phyloP scores from a whole-genome alignment of 768 basidiomycete genomes.

The Psilocybe azurescens region DNA sequence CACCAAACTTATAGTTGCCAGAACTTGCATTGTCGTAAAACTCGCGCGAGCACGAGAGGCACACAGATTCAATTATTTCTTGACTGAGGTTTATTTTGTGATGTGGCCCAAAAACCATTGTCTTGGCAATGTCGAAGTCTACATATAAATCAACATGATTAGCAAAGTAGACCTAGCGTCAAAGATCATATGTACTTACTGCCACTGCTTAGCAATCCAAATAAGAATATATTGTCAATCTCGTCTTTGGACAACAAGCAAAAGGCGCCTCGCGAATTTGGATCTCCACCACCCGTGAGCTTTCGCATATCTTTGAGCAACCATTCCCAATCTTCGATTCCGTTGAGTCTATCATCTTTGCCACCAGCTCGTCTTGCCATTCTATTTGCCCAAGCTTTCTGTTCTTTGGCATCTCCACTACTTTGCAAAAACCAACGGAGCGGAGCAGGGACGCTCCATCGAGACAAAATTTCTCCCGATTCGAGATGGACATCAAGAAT shows the following conservation, averaged over 20 bases:
- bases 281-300: conserved; percentile 67
- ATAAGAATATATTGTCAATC: conserved; percentile 81
- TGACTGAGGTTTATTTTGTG: conserved; percentile 55
- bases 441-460: conserved; percentile 86
- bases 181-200: conserved; percentile 59
- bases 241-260: conserved; percentile 75
- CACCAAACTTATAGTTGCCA: conserved; percentile 90
- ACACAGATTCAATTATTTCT: conserved; percentile 72
- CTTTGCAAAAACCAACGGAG: conserved; percentile 93
- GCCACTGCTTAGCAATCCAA: conserved; percentile 84
- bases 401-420: conserved; percentile 63
- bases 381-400: conserved; percentile 84
- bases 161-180: background rate
- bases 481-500: conserved; percentile 94
- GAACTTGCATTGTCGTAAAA: conserved; percentile 94
- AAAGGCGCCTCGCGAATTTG: conserved; percentile 76
- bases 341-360: conserved; percentile 54
- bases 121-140: conserved; percentile 75
- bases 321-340: conserved; percentile 84
- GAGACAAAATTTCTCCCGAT: conserved; percentile 87
- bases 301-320: conserved; percentile 91
- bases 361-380: conserved; percentile 79
- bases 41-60: conserved; percentile 81
- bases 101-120: conserved; percentile 54
- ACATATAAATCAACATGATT: conserved; percentile 4